Evolutionary conservation across 1,284 basidiomycete genomes (phyloP).

Genomic region (Caloboletus inedulis): DNA sequence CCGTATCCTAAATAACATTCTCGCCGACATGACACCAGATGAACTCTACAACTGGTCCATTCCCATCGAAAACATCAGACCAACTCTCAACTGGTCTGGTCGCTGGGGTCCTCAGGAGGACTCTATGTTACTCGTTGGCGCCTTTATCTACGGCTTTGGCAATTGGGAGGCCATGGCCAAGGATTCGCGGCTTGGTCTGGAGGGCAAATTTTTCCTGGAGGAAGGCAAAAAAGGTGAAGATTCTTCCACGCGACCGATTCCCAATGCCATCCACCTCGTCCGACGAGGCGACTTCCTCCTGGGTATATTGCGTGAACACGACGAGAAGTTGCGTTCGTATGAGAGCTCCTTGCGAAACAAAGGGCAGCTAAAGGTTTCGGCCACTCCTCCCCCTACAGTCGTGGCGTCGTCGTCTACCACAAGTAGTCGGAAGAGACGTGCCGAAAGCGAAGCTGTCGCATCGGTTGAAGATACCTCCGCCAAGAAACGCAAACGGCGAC

Average conservation of each 20-base stretch:
- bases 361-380: slow-evolving; percentile 61
- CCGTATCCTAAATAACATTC: slow-evolving; percentile 82
- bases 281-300: slow-evolving; percentile 94
- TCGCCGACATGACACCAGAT: slow-evolving; percentile 56
- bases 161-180: slow-evolving; percentile 96
- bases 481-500: slow-evolving; percentile 79
- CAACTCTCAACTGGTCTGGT: slow-evolving; percentile 94
- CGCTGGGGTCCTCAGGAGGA: slow-evolving; percentile 95
- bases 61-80: slow-evolving; percentile 89
- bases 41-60: slow-evolving; percentile 83
- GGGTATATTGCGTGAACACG: slow-evolving; percentile 86
- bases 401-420: slow-evolving; percentile 66
- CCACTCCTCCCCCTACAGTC: slow-evolving; percentile 65
- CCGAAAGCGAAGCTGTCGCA: slow-evolving; percentile 78
- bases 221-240: slow-evolving; percentile 91
- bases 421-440: slow-evolving; percentile 60
- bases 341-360: slow-evolving; percentile 69
- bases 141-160: slow-evolving; percentile 92
- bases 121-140: slow-evolving; percentile 90
- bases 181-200: slow-evolving; percentile 79
- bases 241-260: slow-evolving; percentile 77
- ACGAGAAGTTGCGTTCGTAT: slow-evolving; percentile 86
- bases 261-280: slow-evolving; percentile 96
- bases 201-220: slow-evolving; percentile 96
- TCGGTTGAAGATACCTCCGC: slow-evolving; percentile 67